Evolutionary conservation across 1,284 basidiomycete species (phyloP).

Genomic region (Retiboletus flavoniger): DNA sequence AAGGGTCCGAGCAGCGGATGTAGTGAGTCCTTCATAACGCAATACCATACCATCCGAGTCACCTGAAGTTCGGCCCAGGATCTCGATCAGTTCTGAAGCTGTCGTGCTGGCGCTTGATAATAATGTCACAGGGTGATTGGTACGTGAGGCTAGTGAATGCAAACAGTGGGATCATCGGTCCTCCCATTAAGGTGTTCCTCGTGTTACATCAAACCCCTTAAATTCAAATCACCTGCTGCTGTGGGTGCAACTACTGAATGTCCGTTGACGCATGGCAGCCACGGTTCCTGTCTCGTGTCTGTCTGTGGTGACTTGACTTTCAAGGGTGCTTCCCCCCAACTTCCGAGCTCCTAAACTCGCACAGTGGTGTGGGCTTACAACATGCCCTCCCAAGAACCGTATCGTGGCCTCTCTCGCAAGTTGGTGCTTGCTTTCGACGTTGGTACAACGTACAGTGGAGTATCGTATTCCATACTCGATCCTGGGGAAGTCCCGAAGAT

Average conservation of each 20-base stretch:
- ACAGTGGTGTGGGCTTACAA: neutral
- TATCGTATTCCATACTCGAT: constrained; percentile 45
- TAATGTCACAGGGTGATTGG: neutral
- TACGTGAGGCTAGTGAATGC: neutral
- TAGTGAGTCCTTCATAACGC: too few species aligned
- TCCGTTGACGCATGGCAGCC: neutral
- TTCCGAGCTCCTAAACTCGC: neutral
- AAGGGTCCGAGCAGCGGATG: too few species aligned
- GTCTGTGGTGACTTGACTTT: neutral
- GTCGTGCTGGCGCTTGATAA: neutral
- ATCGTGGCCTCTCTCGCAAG: constrained; percentile 37
- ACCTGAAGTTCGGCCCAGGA: too few species aligned
- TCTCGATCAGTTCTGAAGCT: neutral
- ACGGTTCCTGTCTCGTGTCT: neutral
- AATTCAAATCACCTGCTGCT: neutral
- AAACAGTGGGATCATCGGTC: neutral
- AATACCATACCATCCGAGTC: too few species aligned
- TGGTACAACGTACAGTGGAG: constrained; percentile 51
- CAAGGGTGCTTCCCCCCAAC: neutral
- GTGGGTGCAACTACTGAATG: neutral
- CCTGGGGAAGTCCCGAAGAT: constrained; percentile 49
- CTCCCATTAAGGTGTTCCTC: constrained; percentile 1
- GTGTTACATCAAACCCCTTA: neutral
- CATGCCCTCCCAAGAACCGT: constrained; percentile 32
- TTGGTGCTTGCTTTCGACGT: constrained; percentile 50